A percentile compares a stretch with the other conserved stretches of the same genome.
phyloP scores from a whole-genome alignment of 2,329 filamentous ascomycete genomes.

The Cordyceps cicadae region DNA sequence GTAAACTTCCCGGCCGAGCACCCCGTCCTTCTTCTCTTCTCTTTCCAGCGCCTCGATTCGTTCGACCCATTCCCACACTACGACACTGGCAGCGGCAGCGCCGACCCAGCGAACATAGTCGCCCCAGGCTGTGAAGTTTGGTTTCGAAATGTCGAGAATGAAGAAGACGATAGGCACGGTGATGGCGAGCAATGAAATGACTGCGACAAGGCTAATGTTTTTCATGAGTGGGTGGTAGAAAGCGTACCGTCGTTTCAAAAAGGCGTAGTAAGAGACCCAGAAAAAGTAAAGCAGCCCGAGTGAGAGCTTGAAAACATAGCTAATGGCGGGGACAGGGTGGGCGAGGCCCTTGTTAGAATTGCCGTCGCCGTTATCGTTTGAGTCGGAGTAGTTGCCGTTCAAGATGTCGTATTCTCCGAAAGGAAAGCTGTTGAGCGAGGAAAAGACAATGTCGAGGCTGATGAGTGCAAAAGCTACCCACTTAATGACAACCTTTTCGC shows the following conservation, averaged over 20 bases:
- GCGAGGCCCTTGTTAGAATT: slow-evolving; percentile 48
- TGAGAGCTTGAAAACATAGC: slow-evolving; percentile 82
- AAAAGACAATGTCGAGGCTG: slow-evolving; percentile 82
- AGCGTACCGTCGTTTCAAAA: slow-evolving; percentile 86
- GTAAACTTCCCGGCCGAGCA: slow-evolving; percentile 82
- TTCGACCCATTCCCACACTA: slow-evolving; percentile 98
- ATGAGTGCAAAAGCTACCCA: slow-evolving; percentile 96
- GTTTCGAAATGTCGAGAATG: slow-evolving; percentile 78
- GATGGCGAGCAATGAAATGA: slow-evolving; percentile 72
- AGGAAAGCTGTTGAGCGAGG: slow-evolving; percentile 78
- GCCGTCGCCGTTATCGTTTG: slow-evolving; percentile 43
- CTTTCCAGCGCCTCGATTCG: slow-evolving; percentile 86
- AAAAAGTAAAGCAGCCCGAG: slow-evolving; percentile 82
- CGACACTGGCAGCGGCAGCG: slow-evolving; percentile 86
- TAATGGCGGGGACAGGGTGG: slow-evolving; percentile 83
- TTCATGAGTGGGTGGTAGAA: slow-evolving; percentile 88
- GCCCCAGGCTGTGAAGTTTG: slow-evolving; percentile 82
- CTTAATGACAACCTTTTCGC: slow-evolving; percentile 97
- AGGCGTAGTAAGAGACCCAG: slow-evolving; percentile 86
- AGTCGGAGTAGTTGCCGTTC: slow-evolving; percentile 33
- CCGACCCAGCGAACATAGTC: slow-evolving; percentile 97
- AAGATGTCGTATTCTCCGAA: slow-evolving; percentile 43
- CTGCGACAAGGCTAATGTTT: slow-evolving; percentile 74
- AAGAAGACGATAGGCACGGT: slow-evolving; percentile 89
- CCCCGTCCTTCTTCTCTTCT: slow-evolving; percentile 89